Evolutionary conservation across 1,284 basidiomycete species (phyloP), one percentile per base, ranked within the genome.

Genomic region (Pseudozyma pruni): DNA sequence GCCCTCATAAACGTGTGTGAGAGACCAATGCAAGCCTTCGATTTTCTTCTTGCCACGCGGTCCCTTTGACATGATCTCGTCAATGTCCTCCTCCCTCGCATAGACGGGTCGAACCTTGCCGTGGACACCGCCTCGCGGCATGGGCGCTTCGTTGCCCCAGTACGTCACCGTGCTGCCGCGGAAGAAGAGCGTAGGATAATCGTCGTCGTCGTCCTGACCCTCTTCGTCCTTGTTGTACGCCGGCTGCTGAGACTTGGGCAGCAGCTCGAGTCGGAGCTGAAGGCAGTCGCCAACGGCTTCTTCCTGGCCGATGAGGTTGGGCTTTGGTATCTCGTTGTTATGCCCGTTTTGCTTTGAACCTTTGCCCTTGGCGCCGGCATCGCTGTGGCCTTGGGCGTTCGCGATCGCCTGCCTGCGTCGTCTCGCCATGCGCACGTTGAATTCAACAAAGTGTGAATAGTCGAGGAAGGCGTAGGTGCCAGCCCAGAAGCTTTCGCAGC

Each of bases 271-370:
- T 4, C 69, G 61, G 8, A 75, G 54, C 44, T 74, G 66, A n/a
- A 75, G 42, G 25, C 62, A 72, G 45, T 75, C 74, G 13, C 74
- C 74, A 1, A 74, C 62, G 2, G 72, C 72, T 53, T 74, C 72
- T 35, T 66, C 66, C 27, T 63, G 55, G 14, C 59, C 66, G 4
- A 62, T 37, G 9, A 69, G 39, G 31, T 46, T 69, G 4, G 59
- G 66, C 17, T 50, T 53, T 5, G 56, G 63, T 13, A 37, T 23
- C 37, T 53, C 3, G 17, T 23, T 16, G n/a, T 23, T 31, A 19
- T 8, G 22, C 13, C 25, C 25, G 19, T 17, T 39, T 20, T 11
- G 34, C 29, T 14, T 20, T 29, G 42, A 23, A 14, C 16, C 35
- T 17, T 43, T 56, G 43, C 52, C 44, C n/a, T 40, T 40, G 33